Evolutionary conservation across 2,329 filamentous ascomycete genomes (phyloP), one percentile per base, ranked within the genome.

Genomic region (Aaosphaeria arxii): DNA sequence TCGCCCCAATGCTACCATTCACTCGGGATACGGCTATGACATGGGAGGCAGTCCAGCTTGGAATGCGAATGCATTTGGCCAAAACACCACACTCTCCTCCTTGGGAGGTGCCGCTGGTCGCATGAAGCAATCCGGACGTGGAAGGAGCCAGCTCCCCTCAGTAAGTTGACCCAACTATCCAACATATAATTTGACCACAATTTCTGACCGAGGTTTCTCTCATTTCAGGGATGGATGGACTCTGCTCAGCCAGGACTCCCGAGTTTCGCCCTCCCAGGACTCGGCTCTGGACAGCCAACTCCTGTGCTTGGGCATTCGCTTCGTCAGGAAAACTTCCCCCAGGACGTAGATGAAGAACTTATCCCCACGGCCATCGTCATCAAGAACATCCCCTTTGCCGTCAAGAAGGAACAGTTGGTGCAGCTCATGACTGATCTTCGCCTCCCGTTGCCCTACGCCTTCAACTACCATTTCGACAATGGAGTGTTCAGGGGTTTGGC

Each of bases 381-480:
- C 74, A 99, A 99, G 77, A 99, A 99, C 69, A 99, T 99, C 35
- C 94, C 95, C 0, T 99, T 99, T 70, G 94, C 95, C 30, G 91
- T 97, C 48, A 91, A 96, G 71, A 97, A 97, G 74, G 94, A 99
- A 73, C 90, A 92, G 62, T 80, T 99, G 36, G 89, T 95, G 32
- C 84, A 86, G 53, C 81, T 96, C 58, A 99, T 99, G 94, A 89
- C 91, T 6, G 89, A 96, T 17, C 83, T 97, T 80, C 88, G 90
- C 57, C 81, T 99, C 36, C 94, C 94, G 1, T 83, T 97, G 58
- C 94, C 94, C 0, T 99, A 99, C 66, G 94, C 94, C 9, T 99
- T 99, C 79, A 99, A 99, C 77, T 97, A 99, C 66, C 94, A 99
- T 72, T 99, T 99, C 66, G 94, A 99, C 69, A 95, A 95, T 62